Base-by-base conservation (phyloP, 2,329 filamentous ascomycete genomes). In the Orbilia quercus region DNA sequence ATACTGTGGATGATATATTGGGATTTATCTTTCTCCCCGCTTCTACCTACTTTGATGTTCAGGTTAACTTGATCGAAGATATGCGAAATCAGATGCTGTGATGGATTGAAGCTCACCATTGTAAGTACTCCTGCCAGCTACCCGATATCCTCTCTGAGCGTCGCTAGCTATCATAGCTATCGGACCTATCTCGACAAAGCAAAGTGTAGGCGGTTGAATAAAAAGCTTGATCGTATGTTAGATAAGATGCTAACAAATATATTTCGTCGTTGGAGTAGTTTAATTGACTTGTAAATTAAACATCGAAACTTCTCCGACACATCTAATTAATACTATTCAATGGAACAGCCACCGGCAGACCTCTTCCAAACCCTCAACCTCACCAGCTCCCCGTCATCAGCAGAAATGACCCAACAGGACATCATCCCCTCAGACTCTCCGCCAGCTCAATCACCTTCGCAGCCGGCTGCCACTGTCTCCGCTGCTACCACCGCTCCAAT, bases 281-380 rank as follows among this genome's bases (percentile, higher is more conserved):
- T n/a, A n/a, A n/a, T n/a, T n/a, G n/a, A n/a, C n/a, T 31, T 31
- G 11, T n/a, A 42, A 6, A 57, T 28, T 28, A 5, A n/a, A 1
- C 16, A 31, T 51, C 47, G 9, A 51, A 7, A 18, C 34, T 31
- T n/a, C 16, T 18, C 23, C n/a, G n/a, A 51, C 9, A 22, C 7
- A 18, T 14, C 18, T 16, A n/a, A n/a, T 25, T 23, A 5, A 38
- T 40, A 28, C 40, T 28, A 22, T 38, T 44, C 45, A 16, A 60
- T 60, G 69, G 67, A 55, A 4, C 45, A 40, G 12, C 18, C 44
- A 14, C 44, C 59, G 11, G 50, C 20, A 23, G 31, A 48, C 16
- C 9, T 20, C 4, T 12, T 42, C 16, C 36, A 36, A 16, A 55
- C 42, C 47, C 28, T 40, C 53, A 65, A 16, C 48, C 53, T 36